Evolutionary conservation across 805 yeast species (phyloP), one percentile per base, ranked within the genome.

Genomic region (Pichia paraexigua): DNA sequence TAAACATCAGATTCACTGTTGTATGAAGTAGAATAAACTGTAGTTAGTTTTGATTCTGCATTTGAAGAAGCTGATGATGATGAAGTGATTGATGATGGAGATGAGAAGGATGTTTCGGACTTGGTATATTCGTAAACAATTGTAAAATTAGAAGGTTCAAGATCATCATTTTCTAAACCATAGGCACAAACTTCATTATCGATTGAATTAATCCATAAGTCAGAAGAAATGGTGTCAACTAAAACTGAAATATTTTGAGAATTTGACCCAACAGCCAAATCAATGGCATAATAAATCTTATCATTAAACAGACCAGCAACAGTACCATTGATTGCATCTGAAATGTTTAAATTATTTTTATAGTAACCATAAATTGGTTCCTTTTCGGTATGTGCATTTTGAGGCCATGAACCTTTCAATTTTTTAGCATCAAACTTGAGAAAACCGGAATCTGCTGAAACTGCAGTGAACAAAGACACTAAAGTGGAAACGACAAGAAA

Each of bases 191-290:
- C 25, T 12, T 37, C 20, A 45, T 53, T 51, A 12, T 53, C 48
- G 20, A 44, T n/a, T 22, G 51, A 43, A 44, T 75, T 71, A 15
- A 82, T 77, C 85, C 85, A 82, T 17, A 83, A 67, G 59, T 83
- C 88, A 0, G 83, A 73, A 0, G 87, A 82, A 1, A 87, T 87
- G 1, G 88, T 83, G 58, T 83, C 89, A 13, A 83, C 62, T 39
- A 80, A 63, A 15, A 82, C 77, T 17, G 70, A 69, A 5, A 82
- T 67, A 21, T 70, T 66, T 60, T 80, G 82, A 0, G 71, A 60
- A 1, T 80, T 74, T 0, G 83, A 74, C 9, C 90, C 90, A 28
- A 83, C 59, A 12, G 63, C 56, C 35, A 77, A 53, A 7, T 66
- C 65, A 8, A 73, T 73, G 1, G 76, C 64, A 55, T 74, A 76